Percentiles rank a stretch among this genome's conserved stretches.
These are phyloP conservation scores for Chamaecyparis obtusa DNA, from an alignment of 75 land plant genomes.

Conservation along the genomic window DNA sequence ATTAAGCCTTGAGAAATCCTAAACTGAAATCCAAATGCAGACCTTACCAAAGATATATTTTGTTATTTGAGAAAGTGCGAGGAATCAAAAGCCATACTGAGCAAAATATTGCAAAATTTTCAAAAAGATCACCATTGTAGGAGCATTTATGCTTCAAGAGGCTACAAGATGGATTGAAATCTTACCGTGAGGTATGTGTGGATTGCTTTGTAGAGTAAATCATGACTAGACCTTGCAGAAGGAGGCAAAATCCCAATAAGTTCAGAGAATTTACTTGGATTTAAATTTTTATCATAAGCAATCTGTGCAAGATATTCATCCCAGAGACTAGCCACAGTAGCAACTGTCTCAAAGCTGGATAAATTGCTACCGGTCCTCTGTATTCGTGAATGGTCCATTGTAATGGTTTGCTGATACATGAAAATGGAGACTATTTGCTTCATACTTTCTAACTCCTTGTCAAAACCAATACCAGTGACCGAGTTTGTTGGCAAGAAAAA, in stretches of 20 bases:
- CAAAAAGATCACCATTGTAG: background rate
- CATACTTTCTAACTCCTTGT: constrained; percentile 57
- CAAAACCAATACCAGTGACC: background rate
- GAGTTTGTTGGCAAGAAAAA: constrained; percentile 41
- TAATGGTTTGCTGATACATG: constrained; percentile 9
- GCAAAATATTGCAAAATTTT: background rate
- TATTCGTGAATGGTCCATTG: background rate
- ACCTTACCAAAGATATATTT: background rate
- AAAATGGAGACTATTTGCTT: constrained; percentile 41
- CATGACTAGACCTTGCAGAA: constrained; percentile 52
- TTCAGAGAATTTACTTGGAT: constrained; percentile 45
- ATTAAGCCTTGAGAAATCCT: background rate
- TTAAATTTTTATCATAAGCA: constrained; percentile 45
- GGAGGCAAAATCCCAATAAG: constrained; percentile 60
- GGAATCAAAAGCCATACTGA: background rate
- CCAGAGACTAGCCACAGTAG: constrained; percentile 69
- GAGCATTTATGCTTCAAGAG: background rate
- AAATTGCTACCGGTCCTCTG: constrained; percentile 15
- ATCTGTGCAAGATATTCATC: constrained; percentile 56
- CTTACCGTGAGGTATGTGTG: constrained; percentile 63
- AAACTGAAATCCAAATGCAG: background rate
- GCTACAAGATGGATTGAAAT: background rate
- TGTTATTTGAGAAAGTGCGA: background rate
- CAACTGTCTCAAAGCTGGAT: constrained; percentile 14
- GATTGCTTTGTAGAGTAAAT: constrained; percentile 71